Percentiles rank a stretch among this genome's conserved stretches.
phyloP scores from a whole-genome alignment of 2,329 filamentous ascomycete species.

The Aspergillus quadrilineatus region DNA sequence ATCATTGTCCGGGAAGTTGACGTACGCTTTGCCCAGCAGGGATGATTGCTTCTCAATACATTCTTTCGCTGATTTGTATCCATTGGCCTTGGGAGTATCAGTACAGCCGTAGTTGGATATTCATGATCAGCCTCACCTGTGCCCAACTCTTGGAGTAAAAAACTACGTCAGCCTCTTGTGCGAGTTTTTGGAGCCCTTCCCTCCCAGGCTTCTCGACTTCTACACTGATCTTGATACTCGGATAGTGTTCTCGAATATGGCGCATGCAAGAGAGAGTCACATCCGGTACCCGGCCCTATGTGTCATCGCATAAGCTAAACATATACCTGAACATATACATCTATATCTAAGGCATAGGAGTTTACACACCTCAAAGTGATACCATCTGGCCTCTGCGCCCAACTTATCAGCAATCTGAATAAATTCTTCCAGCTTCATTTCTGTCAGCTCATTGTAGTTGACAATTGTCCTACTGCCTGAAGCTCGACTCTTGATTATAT shows the following conservation, averaged over 20 bases:
- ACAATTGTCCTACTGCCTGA: slow-evolving; percentile 67
- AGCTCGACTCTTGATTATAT: slow-evolving; percentile 62
- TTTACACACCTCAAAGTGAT: slow-evolving; percentile 66
- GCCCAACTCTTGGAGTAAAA: slow-evolving; percentile 73
- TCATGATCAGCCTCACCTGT: slow-evolving; percentile 48
- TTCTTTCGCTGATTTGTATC: slow-evolving; percentile 49
- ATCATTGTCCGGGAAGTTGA: no score
- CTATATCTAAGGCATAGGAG: background rate
- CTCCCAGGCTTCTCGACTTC: slow-evolving; percentile 71
- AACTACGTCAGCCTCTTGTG: slow-evolving; percentile 65
- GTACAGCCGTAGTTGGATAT: background rate
- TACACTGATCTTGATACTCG: slow-evolving; percentile 59
- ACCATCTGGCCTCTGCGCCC: slow-evolving; percentile 52
- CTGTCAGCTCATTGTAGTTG: slow-evolving; percentile 65
- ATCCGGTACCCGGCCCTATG: slow-evolving; percentile 62
- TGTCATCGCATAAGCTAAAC: background rate
- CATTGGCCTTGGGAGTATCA: slow-evolving; percentile 26
- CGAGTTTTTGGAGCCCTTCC: slow-evolving; percentile 58
- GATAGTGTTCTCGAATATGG: slow-evolving; percentile 51
- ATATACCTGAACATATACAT: background rate
- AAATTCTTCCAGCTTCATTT: slow-evolving; percentile 68
- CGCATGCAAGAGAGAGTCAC: slow-evolving; percentile 61
- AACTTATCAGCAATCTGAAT: slow-evolving; percentile 43
- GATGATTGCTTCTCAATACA: slow-evolving; percentile 51
- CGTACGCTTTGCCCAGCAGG: slow-evolving; percentile 49